Base-by-base conservation (phyloP, 1,284 basidiomycete species). In the Cutaneotrichosporon mucoides region DNA sequence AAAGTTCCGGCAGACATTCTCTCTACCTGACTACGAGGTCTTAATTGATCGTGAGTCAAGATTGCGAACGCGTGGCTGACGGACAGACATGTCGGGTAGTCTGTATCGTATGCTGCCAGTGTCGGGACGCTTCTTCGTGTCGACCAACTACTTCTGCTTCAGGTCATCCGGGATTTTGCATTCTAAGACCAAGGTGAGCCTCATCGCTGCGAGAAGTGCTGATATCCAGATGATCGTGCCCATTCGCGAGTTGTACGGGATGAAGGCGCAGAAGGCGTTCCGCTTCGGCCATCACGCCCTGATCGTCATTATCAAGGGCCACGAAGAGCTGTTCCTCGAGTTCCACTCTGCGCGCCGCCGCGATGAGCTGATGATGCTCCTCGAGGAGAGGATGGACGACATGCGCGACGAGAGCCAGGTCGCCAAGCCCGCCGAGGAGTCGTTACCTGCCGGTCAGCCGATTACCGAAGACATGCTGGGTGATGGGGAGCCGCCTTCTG, bases 251-350 rank as follows among this genome's bases (percentile, higher is more conserved):
- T 84, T 98, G 49, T 81, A 96, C 40, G 84, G 89, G 9, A 83
- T 86, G 7, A 89, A 96, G 75, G 88, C 85, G 70, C 87, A 90
- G 13, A 91, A 88, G 72, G 90, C 92, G 0, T 90, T 91, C 70
- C 85, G 89, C 11, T 91, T 93, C 71, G 90, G 88, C 2, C 90
- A 92, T 68, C 85, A 89, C 66, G 95, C 92, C 6, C 83, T 98
- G 16, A 86, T 91, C 36, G 82, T 98, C 59, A 88, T 96, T 55
- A 86, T 99, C 66, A 90, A 90, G 69, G 95, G 95, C 0, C 90
- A 97, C 73, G 95, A 98, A 79, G 95, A 99, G 73, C 81, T 99
- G 2, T 99, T 98, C 80, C 88, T 98, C 67, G 95, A 98, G 77
- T 95, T 99, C 72, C 81, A 83, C 45, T 87, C 87, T 9, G 83